Conservation (phyloP, 2,329 filamentous ascomycete genomes). For the Pseudogymnoascus sp. region DNA sequence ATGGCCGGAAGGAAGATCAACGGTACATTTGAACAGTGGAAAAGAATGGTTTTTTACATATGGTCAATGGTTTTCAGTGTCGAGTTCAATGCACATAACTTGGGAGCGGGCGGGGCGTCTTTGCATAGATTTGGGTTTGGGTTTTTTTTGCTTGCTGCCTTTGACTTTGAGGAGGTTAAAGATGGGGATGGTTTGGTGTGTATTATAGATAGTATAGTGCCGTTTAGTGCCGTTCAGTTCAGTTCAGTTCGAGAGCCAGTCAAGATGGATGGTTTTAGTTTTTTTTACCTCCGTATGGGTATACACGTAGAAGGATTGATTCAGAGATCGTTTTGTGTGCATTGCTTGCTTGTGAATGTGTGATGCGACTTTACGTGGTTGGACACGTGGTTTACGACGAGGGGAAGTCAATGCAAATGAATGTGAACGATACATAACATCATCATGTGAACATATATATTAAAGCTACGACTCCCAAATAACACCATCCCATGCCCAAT, state of each 20-base stretch:
- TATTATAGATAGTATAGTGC: constrained; percentile 7
- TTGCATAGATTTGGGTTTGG: not conserved
- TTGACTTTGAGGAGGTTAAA: not conserved
- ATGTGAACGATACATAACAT: not conserved
- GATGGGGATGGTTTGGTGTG: not conserved
- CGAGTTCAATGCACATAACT: not conserved
- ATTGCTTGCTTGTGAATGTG: not conserved
- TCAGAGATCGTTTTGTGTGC: not conserved
- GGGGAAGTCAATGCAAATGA: not conserved
- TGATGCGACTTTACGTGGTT: not conserved
- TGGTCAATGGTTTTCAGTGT: not conserved
- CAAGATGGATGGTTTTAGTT: not conserved
- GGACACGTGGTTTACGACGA: not conserved
- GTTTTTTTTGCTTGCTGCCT: not conserved
- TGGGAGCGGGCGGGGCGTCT: not conserved
- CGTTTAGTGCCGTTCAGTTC: not conserved
- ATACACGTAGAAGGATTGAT: not conserved
- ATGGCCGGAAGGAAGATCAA: not conserved
- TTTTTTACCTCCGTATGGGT: not conserved
- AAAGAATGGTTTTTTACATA: not conserved
- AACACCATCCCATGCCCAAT: not conserved
- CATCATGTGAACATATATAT: not conserved
- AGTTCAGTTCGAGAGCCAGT: not conserved
- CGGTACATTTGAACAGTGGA: not conserved
- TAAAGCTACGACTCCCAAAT: not conserved